Base-by-base conservation (phyloP, 768 basidiomycete species). In the Tylopilus plumbeoviolaceoides region DNA sequence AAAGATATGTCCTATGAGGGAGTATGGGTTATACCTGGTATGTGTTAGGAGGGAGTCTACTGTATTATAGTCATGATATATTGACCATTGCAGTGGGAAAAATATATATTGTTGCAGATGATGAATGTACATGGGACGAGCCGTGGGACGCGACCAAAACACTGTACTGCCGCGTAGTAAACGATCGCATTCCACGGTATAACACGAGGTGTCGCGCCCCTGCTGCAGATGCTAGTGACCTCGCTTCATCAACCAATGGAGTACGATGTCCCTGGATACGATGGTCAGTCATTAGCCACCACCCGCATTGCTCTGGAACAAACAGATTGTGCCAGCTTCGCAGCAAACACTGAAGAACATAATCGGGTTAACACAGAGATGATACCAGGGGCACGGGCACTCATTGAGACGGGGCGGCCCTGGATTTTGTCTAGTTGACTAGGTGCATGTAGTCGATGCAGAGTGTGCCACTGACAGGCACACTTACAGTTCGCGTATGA, bases 261-360 rank as follows among this genome's bases (percentile, higher is more conserved):
- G 69, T 7, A 95, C 85, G 55, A 95, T 92, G 64, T 94, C 91
- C 54, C 86, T 89, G 41, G 28, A 20, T 35, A 39, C 27, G 7
- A n/a, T 4, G 4, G 12, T 58, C 30, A 57, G 41, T 43, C 46
- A 47, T 20, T 23, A 17, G n/a, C 12, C 2, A 18, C 23, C 31
- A 30, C 25, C 2, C 7, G 2, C 20, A 10, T 45, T 7, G 9
- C 7, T 11, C 4, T 18, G 9, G 25, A 31, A 67, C 88, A 51
- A 60, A 89, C 87, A 97, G 73, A 66, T 97, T 97, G 69, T 97
- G 92, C 68, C 91, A 88, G 63, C 85, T 94, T 71, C 94, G 94
- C 87, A 95, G 95, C 3, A 91, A 91, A 61, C 88, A 91, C 88
- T 91, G 54, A 15, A 47, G 18, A 14, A 50, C 50, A 15, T 10